These are phyloP conservation scores for Dacryopinax spathularia DNA, from an alignment of 768 basidiomycete species.

Conservation along the genomic window DNA sequence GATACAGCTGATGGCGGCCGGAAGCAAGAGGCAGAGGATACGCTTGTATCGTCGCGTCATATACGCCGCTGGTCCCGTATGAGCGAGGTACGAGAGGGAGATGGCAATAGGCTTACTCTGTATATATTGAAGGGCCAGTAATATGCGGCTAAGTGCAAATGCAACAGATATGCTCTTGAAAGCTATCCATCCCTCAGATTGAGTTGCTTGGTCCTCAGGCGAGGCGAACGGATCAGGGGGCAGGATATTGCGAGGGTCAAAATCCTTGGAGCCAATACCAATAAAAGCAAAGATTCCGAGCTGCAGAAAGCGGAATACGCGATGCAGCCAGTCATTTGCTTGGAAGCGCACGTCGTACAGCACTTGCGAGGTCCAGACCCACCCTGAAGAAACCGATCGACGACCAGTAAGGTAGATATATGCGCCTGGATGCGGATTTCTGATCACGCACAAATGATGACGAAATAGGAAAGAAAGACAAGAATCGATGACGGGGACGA, in stretches of 20 bases:
- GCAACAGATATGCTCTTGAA: neutral
- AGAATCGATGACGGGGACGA: neutral
- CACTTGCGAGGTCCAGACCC: slow-evolving; percentile 6
- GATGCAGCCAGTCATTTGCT: slow-evolving; percentile 4
- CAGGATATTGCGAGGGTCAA: neutral
- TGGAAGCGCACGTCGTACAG: slow-evolving; percentile 5
- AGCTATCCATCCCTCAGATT: neutral
- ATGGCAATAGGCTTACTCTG: neutral
- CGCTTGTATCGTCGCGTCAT: neutral
- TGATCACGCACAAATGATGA: neutral
- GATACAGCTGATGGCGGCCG: neutral
- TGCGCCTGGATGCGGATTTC: neutral
- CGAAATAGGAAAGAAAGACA: neutral
- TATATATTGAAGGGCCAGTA: slow-evolving; percentile 4
- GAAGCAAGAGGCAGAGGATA: neutral
- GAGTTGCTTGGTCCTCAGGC: neutral
- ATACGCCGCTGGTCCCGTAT: neutral
- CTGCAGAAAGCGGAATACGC: slow-evolving; percentile 3
- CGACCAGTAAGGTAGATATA: neutral
- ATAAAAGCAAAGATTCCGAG: neutral
- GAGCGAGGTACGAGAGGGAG: neutral
- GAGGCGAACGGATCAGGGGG: neutral
- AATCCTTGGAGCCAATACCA: neutral
- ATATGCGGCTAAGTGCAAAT: neutral
- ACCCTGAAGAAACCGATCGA: neutral